These are phyloP conservation scores for Aspergillus diversus DNA, from an alignment of 495 filamentous ascomycete genomes.

Conservation along the genomic window DNA sequence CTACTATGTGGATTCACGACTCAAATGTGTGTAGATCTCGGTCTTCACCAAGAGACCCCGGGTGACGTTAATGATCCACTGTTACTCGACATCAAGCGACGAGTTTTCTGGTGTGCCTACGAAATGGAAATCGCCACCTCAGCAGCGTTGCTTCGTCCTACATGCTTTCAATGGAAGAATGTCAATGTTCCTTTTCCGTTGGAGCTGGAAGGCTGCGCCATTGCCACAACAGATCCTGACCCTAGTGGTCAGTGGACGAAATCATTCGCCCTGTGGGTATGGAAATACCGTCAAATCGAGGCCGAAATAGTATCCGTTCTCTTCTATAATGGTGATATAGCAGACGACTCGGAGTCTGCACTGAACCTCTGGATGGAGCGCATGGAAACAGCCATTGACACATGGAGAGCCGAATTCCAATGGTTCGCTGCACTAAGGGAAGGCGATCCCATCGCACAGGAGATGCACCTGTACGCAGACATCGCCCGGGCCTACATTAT, in stretches of 20 bases:
- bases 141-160: neutral
- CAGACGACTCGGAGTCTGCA: neutral
- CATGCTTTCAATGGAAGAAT: neutral
- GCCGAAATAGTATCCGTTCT: neutral
- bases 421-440: neutral
- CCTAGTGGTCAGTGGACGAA: neutral
- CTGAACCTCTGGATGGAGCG: neutral
- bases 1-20: neutral
- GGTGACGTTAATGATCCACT: neutral
- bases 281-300: neutral
- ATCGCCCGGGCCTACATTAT: neutral
- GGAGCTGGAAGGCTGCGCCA: neutral
- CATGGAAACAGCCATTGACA: neutral
- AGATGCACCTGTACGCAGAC: neutral
- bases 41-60: neutral
- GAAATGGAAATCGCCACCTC: constrained; percentile 1
- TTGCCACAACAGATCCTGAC: neutral
- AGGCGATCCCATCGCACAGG: neutral
- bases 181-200: neutral
- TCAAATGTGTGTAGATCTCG: neutral
- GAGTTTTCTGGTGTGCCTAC: neutral
- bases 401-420: neutral
- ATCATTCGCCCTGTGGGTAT: neutral
- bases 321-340: neutral
- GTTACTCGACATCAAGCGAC: neutral